Evolutionary conservation across 2,329 filamentous ascomycete species (phyloP), one percentile per base, ranked within the genome.

Genomic region (Arthrobotrys sinensis): DNA sequence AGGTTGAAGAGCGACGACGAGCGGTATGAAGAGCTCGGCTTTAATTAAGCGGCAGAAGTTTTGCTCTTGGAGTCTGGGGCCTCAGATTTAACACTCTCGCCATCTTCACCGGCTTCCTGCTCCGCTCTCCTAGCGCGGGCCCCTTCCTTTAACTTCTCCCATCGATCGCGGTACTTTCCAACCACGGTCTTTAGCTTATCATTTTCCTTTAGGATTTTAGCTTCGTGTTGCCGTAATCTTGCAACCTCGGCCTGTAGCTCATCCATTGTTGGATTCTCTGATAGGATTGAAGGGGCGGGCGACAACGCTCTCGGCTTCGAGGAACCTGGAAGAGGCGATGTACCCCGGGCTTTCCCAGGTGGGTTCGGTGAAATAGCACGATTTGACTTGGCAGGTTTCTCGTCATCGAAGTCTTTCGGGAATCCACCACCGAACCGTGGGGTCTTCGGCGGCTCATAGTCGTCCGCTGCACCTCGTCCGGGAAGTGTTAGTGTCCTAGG

Each of bases 81-180:
- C 28, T 73, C 70, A 11, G 55, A 50, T 55, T 75, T 79, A 40
- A 75, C 45, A 19, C 60, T 69, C 43, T 79, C 70, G 11, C 70
- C 62, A 10, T 75, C 62, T 38, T 76, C 53, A 10, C 70, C 52
- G 10, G 28, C 76, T n/a, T 80, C 80, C 38, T 80, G 80, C 53
- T 81, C 80, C 14, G 76, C 80, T 68, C 77, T 75, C 70, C 85
- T 83, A 12, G 83, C 85, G 80, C 86, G 88, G 1, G 90, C 90
- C 0, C 89, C 89, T 55, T 90, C 89, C 83, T 92, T 91, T 80
- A 93, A 83, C 80, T 89, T 89, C 83, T 92, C 90, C 90, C 90
- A 92, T 76, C 89, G 87, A 70, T 90, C 88, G 63, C 89, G 83
- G 82, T 92, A 92, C 70, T 87, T 85, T 0, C 84, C 86, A 12